Percentiles rank a stretch among this genome's conserved stretches.
These are phyloP conservation scores for Gynandropsis gynandra DNA, from an alignment of 345 rosid species.

Conservation along the genomic window DNA sequence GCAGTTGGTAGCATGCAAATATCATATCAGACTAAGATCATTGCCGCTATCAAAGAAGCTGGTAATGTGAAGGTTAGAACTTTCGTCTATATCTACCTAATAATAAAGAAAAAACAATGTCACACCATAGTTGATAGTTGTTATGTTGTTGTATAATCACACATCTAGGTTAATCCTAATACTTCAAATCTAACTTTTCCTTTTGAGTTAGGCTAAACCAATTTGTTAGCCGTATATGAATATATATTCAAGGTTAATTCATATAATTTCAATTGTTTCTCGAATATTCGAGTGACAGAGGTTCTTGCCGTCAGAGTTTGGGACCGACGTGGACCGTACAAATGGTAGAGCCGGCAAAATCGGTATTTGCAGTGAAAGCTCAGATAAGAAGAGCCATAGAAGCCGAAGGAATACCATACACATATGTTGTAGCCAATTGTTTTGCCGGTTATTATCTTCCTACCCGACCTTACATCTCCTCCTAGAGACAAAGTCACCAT, in stretches of 20 bases:
- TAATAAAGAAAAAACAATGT: no score
- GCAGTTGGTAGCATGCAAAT: slow-evolving; percentile 43
- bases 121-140: no score
- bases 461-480: slow-evolving; percentile 41
- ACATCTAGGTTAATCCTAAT: no score
- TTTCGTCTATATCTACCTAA: no score
- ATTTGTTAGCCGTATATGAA: no score
- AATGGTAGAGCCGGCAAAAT: slow-evolving; percentile 47
- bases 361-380: slow-evolving; percentile 34
- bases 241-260: background rate
- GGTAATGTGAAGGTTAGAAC: slow-evolving; percentile 75
- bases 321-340: slow-evolving; percentile 45
- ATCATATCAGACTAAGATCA: slow-evolving; percentile 66
- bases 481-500: slow-evolving; percentile 54
- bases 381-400: slow-evolving; percentile 47
- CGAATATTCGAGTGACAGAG: slow-evolving; percentile 28
- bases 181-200: background rate
- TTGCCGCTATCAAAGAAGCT: slow-evolving; percentile 77
- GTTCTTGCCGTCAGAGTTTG: slow-evolving; percentile 70
- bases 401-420: slow-evolving; percentile 50
- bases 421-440: slow-evolving; percentile 40
- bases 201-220: background rate
- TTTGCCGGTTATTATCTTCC: slow-evolving; percentile 46
- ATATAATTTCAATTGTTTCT: background rate
- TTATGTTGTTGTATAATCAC: no score